Percentiles rank a stretch among this genome's conserved stretches.
These are phyloP conservation scores for Triticum dicoccoides DNA, from an alignment of 176 grass and related monocot species.

Conservation along the genomic window DNA sequence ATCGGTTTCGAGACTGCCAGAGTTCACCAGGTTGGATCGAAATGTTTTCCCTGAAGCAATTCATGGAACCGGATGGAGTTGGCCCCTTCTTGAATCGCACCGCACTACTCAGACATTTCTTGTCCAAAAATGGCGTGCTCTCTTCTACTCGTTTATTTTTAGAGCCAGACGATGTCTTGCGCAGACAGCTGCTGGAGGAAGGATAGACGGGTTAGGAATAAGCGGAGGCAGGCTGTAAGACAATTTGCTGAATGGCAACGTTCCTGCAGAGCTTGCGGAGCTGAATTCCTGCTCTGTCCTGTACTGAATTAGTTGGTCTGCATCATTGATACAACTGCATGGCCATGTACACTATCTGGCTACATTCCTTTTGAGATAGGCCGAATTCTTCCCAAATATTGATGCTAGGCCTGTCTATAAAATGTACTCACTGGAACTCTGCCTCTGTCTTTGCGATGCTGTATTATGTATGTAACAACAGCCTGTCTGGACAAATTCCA, in stretches of 20 bases:
- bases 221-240: constrained; percentile 34
- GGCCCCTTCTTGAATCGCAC: background rate
- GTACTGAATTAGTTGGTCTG: constrained; percentile 45
- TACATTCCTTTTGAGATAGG: constrained; percentile 55
- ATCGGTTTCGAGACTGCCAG: background rate
- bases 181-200: background rate
- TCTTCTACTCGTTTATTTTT: background rate
- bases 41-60: background rate
- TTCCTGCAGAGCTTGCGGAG: constrained; percentile 60
- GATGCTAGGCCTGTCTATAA: constrained; percentile 66
- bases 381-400: constrained; percentile 51
- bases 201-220: background rate
- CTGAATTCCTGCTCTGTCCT: constrained; percentile 45
- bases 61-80: background rate
- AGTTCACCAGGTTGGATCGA: constrained; percentile 3
- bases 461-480: constrained; percentile 75
- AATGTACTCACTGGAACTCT: constrained; percentile 57
- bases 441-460: constrained; percentile 55
- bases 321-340: constrained; percentile 52
- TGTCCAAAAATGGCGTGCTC: background rate
- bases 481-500: constrained; percentile 57
- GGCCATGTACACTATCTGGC: constrained; percentile 61
- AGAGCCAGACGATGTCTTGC: background rate
- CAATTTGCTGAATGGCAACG: constrained; percentile 60
- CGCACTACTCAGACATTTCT: background rate